Base-by-base conservation (phyloP, 805 yeast species). In the Metschnikowia amazonensis region DNA sequence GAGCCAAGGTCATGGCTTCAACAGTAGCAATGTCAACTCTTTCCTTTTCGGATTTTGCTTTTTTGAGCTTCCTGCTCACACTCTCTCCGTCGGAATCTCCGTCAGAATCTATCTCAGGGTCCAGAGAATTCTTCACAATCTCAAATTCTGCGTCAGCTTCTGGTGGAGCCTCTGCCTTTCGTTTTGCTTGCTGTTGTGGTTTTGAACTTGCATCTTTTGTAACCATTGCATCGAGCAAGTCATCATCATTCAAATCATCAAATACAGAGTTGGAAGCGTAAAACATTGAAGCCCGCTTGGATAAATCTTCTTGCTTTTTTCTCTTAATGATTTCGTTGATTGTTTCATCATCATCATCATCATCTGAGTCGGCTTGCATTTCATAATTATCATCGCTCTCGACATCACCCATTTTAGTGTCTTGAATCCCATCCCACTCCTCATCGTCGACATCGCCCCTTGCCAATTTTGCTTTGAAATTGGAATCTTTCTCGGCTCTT, bases 1-100 rank as follows among this genome's bases (percentile, higher is more conserved):
- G 99, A 0, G 99, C 99, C 58, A 94, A 71, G 0, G 99, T 94
- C 99, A 94, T 94, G 4, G 97, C 97, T 63, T 89, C 95, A 1
- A 86, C 95, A 1, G 97, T 89, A 16, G 94, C 95, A 49, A 90
- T 72, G 52, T 88, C 96, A 41, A 88, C 81, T 49, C 80, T 84
- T 43, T 79, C 74, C 47, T 78, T 70, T 53, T 85, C 87, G 64
- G 69, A 53, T 62, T 70, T 57, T 41, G 70, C 57, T 60, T 62
- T 58, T 67, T 72, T 51, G 65, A 70, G 48, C 58, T 69, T 44
- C 57, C 63, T 60, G 13, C 59, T 50, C 17, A 59, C 48, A 29
- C 51, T 52, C 23, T 81, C 85, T 42, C 74, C 81, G 28, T 80
- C 85, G 2, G 79, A 72, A 53, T 76, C 80, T 47, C 65, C 63